Evolutionary conservation across 441 rosid species (phyloP).

Genomic region (Adansonia gregorii): DNA sequence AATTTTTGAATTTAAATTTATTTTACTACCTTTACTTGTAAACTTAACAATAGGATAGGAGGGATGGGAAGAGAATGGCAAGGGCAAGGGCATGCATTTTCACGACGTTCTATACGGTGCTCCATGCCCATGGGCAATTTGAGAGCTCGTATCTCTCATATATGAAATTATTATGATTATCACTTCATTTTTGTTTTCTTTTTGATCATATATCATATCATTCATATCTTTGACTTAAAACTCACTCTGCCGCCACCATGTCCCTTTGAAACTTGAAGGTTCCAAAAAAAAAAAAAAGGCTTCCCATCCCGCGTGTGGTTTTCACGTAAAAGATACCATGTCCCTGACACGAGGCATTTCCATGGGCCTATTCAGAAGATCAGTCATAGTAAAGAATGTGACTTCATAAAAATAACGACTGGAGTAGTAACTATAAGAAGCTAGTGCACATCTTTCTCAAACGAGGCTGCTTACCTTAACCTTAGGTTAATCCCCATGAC

Average conservation of each 20-base stretch:
- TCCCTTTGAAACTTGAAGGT: constrained; percentile 20
- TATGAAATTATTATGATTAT: no score
- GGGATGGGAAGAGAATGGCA: no score
- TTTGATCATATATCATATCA: no score
- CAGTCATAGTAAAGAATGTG: background rate
- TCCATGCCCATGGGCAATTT: no score
- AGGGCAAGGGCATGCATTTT: no score
- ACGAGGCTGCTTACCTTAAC: background rate
- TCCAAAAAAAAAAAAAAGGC: constrained; percentile 19
- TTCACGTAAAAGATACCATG: background rate
- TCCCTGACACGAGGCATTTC: background rate
- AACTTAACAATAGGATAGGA: no score
- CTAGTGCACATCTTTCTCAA: background rate
- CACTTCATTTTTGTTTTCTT: no score
- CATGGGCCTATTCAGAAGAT: constrained; percentile 18
- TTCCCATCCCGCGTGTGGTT: constrained; percentile 29
- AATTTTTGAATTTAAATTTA: no score
- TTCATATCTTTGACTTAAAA: background rate
- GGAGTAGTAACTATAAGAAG: background rate
- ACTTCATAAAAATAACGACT: background rate
- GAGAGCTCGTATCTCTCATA: no score
- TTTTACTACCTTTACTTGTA: no score
- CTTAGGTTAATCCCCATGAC: background rate
- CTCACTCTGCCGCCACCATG: constrained; percentile 23
- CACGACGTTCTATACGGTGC: no score